Evolutionary conservation across 1,284 basidiomycete species (phyloP), one percentile per base, ranked within the genome.

Genomic region (Neolentinus lepideus): DNA sequence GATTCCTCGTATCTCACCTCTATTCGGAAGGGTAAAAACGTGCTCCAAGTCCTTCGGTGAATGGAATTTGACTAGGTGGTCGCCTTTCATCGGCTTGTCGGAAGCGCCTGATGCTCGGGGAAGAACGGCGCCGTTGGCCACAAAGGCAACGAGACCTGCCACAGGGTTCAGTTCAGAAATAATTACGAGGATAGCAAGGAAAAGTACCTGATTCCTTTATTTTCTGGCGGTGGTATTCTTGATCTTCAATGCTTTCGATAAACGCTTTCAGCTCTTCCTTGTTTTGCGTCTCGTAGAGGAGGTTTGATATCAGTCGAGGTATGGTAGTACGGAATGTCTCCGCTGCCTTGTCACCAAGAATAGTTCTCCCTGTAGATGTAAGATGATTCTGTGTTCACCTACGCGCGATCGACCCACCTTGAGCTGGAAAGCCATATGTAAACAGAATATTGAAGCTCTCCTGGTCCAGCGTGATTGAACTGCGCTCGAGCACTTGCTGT

Each of bases 401-500:
- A 43, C 19, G 12, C 19, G 12, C 38, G 16, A 4, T 21, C 6
- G 26, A 46, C 47, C 3, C 35, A 61, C 63, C 62, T 54, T 61
- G 62, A 0, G 63, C 63, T 2, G 63, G 63, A 8, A 64, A 54
- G 2, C 58, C 55, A n/a, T 60, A 54, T 24, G 62, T 63, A 38
- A 61, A 64, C 2, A 62, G 53, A 8, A 59, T 59, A 43, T 63
- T 62, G 16, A 64, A 25, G 8, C 58, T 58, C 2, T 29, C 12
- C 0, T 48, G 52, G 14, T 55, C 47, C 9, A 63, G 43, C 4
- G 59, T 56, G 25, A 64, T 56, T 1, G 60, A 57, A 27, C 57
- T 61, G 1, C 62, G 58, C 36, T 63, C 57, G 4, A 64, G 60
- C 1, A 64, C 60, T 36, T 64, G 60, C 22, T 64, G 60, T 14